These are phyloP conservation scores for Stemphylium lycopersici DNA, from an alignment of 2,329 filamentous ascomycete species.

Conservation along the genomic window DNA sequence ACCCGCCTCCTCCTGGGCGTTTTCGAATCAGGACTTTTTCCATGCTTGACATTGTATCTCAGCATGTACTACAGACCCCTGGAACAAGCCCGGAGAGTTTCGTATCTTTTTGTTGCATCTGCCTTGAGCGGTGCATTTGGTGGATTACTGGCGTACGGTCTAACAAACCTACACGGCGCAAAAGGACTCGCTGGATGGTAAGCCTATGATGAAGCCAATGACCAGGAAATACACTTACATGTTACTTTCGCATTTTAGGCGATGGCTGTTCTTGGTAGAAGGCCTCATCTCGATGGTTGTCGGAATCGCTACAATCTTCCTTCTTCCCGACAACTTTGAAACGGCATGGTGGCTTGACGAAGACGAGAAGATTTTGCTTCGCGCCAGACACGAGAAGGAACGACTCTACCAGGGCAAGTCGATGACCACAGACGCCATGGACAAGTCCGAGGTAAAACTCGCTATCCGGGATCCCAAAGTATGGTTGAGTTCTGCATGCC, in stretches of 20 bases:
- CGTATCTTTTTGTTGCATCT: conserved; percentile 59
- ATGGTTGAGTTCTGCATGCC: conserved; percentile 60
- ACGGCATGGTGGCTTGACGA: conserved; percentile 56
- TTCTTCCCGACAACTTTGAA: conserved; percentile 57
- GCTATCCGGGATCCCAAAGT: conserved; percentile 67
- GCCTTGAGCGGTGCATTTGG: conserved; percentile 62
- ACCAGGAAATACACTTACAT: too few species aligned
- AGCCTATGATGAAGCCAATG: background rate
- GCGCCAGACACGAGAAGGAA: conserved; percentile 55
- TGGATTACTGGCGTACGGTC: conserved; percentile 57
- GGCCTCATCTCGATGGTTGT: conserved; percentile 59
- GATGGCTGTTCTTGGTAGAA: conserved; percentile 64
- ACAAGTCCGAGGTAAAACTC: conserved; percentile 86
- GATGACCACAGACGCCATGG: conserved; percentile 82
- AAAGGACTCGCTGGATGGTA: conserved; percentile 11
- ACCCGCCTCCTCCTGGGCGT: conserved; percentile 28
- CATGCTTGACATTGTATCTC: conserved; percentile 27
- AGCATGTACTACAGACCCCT: conserved; percentile 28
- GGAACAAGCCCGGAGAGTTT: conserved; percentile 58
- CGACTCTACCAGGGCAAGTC: conserved; percentile 55
- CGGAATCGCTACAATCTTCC: conserved; percentile 55
- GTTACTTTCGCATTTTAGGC: background rate
- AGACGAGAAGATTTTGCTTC: conserved; percentile 59
- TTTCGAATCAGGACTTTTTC: conserved; percentile 33
- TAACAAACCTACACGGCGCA: conserved; percentile 24